Base-by-base conservation (phyloP, 257 asterid species). In the Jacaranda mimosifolia region DNA sequence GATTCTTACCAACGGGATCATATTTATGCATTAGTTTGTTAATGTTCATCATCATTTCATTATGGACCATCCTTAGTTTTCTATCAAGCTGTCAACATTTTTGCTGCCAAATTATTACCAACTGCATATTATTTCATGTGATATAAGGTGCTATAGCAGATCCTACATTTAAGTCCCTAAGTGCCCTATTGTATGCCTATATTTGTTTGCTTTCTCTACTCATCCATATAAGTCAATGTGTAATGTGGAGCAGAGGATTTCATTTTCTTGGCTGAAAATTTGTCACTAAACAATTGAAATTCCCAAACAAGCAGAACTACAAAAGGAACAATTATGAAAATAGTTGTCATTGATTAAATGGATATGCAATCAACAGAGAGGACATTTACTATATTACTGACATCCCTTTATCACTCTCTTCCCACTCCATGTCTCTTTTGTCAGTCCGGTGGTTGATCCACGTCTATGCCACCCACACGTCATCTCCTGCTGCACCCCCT, bases 1-100 rank as follows among this genome's bases (percentile, higher is more conserved):
- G 42, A 38, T 51, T 40, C 32, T 49, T 8, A 73, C 17, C 36
- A 19, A 46, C 0, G 40, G 46, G 13, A 57, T 62, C 43, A 35
- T 35, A 35, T 43, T 64, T 13, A 26, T 55, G 49, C 14, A 42
- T 42, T 58, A 10, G 21, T 73, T 21, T 69, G 63, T 48, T 21
- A 39, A 60, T 73, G n/a, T 69, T 68, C 43, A 4, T 57, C 43
- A 14, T 70, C 51, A 21, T 36, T 67, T 45, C 73, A 19, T 48
- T 48, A 18, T 43, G 39, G 40, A 10, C 49, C 1, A 11, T 21
- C 26, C 63, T 48, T 51, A 19, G 10, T 49, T 39, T 39, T 58
- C 64, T 21, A 21, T 26, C 39, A 58, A 55, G 32, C 26, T 55
- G 13, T 17, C 60, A 51, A 14, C 68, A 62, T 62, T 32, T 26